A percentile compares a stretch with the other conserved stretches of the same genome.
Conservation (phyloP, 2,329 filamentous ascomycete genomes). For the Ceratocystiopsis brevicomis region DNA sequence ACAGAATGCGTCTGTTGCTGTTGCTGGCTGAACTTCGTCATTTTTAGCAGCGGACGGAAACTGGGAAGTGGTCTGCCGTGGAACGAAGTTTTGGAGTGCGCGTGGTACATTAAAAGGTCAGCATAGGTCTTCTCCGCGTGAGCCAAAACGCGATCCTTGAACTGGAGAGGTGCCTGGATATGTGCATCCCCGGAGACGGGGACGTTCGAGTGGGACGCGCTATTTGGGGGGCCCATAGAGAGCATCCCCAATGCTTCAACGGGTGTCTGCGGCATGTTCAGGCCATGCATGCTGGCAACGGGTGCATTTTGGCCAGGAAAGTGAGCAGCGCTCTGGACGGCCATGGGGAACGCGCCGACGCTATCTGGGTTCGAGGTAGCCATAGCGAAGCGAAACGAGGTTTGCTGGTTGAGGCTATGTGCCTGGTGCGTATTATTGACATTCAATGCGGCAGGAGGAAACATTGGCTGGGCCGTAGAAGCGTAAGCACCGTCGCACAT, state of each 20-base stretch:
- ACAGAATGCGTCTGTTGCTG: not conserved
- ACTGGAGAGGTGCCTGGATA: conserved; percentile 16
- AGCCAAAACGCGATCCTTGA: conserved; percentile 48
- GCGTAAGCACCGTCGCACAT: conserved; percentile 16
- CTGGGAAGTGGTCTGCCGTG: conserved; percentile 20
- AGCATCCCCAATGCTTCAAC: conserved; percentile 12
- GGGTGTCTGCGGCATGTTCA: conserved; percentile 11
- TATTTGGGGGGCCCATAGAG: conserved; percentile 4
- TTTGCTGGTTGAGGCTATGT: not conserved
- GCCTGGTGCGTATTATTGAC: not conserved
- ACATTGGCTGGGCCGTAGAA: conserved; percentile 12
- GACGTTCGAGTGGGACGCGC: not conserved
- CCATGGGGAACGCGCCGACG: no score
- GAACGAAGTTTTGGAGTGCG: conserved; percentile 35
- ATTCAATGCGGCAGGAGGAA: conserved; percentile 5
- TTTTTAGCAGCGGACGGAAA: conserved; percentile 13
- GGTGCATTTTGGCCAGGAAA: no score
- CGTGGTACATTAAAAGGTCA: conserved; percentile 46
- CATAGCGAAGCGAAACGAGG: not conserved
- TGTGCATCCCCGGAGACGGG: no score
- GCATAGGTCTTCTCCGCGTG: conserved; percentile 58
- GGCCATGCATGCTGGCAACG: conserved; percentile 8
- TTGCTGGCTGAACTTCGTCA: conserved; percentile 18
- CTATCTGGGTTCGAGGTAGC: not conserved
- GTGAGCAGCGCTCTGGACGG: no score